These are phyloP conservation scores for Apiotrichum sp. DNA, from an alignment of 1,284 basidiomycete genomes.

Conservation along the genomic window DNA sequence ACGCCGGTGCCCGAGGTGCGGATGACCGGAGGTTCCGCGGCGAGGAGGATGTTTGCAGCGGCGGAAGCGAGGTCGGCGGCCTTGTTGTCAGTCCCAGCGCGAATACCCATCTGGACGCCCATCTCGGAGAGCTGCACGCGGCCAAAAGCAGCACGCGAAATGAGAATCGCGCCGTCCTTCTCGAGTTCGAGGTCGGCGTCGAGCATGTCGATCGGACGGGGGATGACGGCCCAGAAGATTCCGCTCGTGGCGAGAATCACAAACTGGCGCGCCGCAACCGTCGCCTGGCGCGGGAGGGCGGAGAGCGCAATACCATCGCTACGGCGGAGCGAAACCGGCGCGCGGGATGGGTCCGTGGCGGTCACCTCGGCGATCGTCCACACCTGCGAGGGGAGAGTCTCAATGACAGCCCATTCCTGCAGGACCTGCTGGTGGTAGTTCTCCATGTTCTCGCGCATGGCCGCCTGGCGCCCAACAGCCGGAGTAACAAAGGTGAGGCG, in stretches of 20 bases:
- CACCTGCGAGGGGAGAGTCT: constrained; percentile 68
- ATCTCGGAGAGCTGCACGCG: constrained; percentile 37
- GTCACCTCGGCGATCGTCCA: constrained; percentile 63
- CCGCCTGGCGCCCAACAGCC: constrained; percentile 30
- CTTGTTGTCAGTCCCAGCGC: constrained; percentile 12
- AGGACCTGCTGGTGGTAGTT: constrained; percentile 23
- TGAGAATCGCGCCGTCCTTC: constrained; percentile 28
- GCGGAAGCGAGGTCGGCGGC: constrained; percentile 27
- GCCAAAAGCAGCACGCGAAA: constrained; percentile 28
- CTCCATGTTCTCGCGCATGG: constrained; percentile 35
- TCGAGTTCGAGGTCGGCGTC: constrained; percentile 32
- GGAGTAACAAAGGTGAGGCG: constrained; percentile 29
- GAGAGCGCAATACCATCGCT: constrained; percentile 27
- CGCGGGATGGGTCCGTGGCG: constrained; percentile 23
- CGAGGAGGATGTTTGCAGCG: constrained; percentile 28
- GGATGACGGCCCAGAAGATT: constrained; percentile 27
- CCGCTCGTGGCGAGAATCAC: constrained; percentile 36
- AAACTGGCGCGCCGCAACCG: constrained; percentile 28
- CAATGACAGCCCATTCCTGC: constrained; percentile 38
- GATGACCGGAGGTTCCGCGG: constrained; percentile 26
- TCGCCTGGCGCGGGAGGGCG: constrained; percentile 30
- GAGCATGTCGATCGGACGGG: constrained; percentile 39
- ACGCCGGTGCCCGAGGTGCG: constrained; percentile 21
- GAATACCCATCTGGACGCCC: constrained; percentile 31
- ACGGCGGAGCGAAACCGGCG: constrained; percentile 11